Percentiles rank a stretch among this genome's conserved stretches.
These are phyloP conservation scores for Cornus florida DNA, from an alignment of 148 eudicot species.

Conservation along the genomic window DNA sequence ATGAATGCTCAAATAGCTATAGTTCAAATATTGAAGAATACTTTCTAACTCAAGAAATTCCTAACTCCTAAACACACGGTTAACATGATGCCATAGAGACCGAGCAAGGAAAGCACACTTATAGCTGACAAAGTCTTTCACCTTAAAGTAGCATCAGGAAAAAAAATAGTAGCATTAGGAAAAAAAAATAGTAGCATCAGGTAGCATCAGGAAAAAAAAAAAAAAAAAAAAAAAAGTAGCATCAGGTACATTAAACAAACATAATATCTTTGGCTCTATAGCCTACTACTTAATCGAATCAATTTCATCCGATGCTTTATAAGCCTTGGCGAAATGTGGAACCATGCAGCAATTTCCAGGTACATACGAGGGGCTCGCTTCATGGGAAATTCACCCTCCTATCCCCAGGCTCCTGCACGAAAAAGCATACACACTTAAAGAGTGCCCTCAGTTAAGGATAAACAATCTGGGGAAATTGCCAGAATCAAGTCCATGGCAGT, in stretches of 20 bases:
- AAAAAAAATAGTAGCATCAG: no score
- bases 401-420: no score
- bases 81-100: neutral
- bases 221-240: no score
- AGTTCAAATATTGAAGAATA: neutral
- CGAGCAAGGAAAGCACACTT: neutral
- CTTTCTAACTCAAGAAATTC: neutral
- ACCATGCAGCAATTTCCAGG: slow-evolving; percentile 25
- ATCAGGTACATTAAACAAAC: neutral
- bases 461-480: no score
- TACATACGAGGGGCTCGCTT: slow-evolving; percentile 74
- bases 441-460: no score
- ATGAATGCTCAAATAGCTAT: neutral
- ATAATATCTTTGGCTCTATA: neutral
- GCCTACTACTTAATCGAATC: neutral
- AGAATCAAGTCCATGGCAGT: no score
- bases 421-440: no score
- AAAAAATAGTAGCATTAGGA: no score
- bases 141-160: neutral
- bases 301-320: neutral
- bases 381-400: slow-evolving; percentile 41
- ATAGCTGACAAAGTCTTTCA: neutral
- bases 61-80: neutral
- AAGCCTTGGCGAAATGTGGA: neutral
- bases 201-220: no score